Conservation (phyloP, 306 rosid genomes). For the Sindora glabra region DNA sequence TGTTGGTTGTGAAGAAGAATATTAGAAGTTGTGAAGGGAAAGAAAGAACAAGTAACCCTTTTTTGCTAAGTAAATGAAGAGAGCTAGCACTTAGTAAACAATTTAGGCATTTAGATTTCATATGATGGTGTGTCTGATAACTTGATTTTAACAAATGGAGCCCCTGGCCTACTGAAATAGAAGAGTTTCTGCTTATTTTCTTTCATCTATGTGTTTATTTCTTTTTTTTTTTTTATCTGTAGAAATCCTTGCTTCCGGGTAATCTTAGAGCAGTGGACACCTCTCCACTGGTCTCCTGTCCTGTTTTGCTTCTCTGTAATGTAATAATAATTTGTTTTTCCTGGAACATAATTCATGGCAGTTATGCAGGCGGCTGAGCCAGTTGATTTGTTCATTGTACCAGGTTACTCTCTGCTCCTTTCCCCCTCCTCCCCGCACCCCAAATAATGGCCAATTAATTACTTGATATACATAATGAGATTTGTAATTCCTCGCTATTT, state of each 20-base stretch:
- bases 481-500: neutral
- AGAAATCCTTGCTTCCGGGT: neutral
- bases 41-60: too few relatives aligned
- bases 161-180: neutral
- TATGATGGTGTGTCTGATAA: too few relatives aligned
- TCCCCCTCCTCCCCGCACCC: too few relatives aligned
- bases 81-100: neutral
- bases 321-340: neutral
- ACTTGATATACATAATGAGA: neutral
- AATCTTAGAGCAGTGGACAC: neutral
- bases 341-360: slow-evolving; percentile 20
- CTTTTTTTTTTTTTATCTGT: neutral
- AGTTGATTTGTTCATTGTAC: slow-evolving; percentile 57
- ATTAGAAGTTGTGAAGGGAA: neutral
- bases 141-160: too few relatives aligned
- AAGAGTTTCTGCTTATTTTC: neutral
- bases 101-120: neutral
- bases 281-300: neutral
- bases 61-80: neutral
- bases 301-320: neutral
- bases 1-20: neutral
- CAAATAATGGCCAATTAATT: neutral
- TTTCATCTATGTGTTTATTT: neutral
- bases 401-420: slow-evolving; percentile 31
- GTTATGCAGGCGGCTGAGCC: slow-evolving; percentile 62